Percentiles rank a stretch among this genome's conserved stretches.
Evolutionary conservation across 306 rosid species (phyloP).

Genomic region (Coriaria nepalensis): DNA sequence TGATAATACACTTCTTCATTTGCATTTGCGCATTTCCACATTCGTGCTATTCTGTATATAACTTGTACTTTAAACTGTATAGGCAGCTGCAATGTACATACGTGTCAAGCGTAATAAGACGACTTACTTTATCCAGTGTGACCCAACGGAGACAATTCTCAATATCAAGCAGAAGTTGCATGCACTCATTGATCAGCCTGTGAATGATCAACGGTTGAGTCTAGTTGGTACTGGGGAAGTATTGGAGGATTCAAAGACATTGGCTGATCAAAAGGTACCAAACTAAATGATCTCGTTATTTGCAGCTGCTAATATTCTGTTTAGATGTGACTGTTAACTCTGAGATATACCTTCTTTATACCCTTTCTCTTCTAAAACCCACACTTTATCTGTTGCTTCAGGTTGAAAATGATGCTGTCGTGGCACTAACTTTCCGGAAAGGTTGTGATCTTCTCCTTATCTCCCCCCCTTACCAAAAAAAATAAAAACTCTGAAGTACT

Average conservation of each 20-base stretch:
- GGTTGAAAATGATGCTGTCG: constrained; percentile 83
- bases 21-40: neutral
- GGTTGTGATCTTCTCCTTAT: constrained; percentile 26
- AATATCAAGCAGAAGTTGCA: constrained; percentile 72
- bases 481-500: too few species aligned
- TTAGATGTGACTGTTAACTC: too few species aligned
- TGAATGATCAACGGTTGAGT: constrained; percentile 50
- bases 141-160: constrained; percentile 67
- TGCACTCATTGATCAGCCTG: constrained; percentile 49
- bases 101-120: constrained; percentile 74
- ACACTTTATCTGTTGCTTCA: constrained; percentile 18
- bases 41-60: neutral
- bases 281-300: neutral
- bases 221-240: constrained; percentile 51
- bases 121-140: constrained; percentile 84
- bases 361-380: neutral
- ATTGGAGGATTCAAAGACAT: constrained; percentile 64
- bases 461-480: too few species aligned
- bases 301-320: neutral
- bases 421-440: constrained; percentile 76
- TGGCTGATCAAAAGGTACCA: constrained; percentile 79
- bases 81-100: constrained; percentile 66
- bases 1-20: neutral
- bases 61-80: neutral
- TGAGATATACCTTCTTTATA: neutral